A percentile compares a stretch with the other conserved stretches of the same genome.
phyloP scores from a whole-genome alignment of 176 grass and related monocot species.

The Hordeum marinum region DNA sequence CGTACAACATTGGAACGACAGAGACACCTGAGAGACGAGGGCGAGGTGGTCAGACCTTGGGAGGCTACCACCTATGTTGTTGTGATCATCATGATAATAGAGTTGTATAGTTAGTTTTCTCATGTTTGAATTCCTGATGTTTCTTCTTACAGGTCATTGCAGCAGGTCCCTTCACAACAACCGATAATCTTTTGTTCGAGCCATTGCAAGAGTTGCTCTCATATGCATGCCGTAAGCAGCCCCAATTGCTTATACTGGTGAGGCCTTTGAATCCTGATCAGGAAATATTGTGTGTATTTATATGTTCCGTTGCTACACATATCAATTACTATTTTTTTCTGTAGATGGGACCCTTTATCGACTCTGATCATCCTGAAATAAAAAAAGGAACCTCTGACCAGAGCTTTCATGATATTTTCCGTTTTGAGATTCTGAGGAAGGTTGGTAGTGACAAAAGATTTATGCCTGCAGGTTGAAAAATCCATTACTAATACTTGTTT shows the following conservation, averaged over 20 bases:
- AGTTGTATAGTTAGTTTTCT: not conserved
- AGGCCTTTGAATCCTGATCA: conserved; percentile 20
- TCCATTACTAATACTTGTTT: not conserved
- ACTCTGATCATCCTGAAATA: conserved; percentile 91
- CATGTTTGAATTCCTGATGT: conserved; percentile 26
- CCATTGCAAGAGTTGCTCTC: conserved; percentile 91
- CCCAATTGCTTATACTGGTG: conserved; percentile 89
- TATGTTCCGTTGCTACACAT: conserved; percentile 11
- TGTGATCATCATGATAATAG: not conserved
- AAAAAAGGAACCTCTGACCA: conserved; percentile 72
- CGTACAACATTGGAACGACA: not conserved
- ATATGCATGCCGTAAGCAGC: conserved; percentile 72
- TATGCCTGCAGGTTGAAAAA: conserved; percentile 19
- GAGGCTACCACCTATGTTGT: not conserved
- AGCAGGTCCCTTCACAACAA: conserved; percentile 83
- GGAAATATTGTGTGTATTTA: not conserved
- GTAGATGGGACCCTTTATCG: conserved; percentile 98
- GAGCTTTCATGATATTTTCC: conserved; percentile 77
- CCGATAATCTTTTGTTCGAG: conserved; percentile 90
- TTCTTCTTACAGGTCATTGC: conserved; percentile 71
- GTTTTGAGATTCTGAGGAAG: conserved; percentile 76
- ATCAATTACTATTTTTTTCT: conserved; percentile 1
- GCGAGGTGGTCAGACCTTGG: not conserved
- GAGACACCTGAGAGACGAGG: not conserved
- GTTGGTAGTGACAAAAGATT: conserved; percentile 29